Evolutionary conservation across 2,329 filamentous ascomycete genomes (phyloP).

Genomic region (Phyllosticta citribraziliensis): DNA sequence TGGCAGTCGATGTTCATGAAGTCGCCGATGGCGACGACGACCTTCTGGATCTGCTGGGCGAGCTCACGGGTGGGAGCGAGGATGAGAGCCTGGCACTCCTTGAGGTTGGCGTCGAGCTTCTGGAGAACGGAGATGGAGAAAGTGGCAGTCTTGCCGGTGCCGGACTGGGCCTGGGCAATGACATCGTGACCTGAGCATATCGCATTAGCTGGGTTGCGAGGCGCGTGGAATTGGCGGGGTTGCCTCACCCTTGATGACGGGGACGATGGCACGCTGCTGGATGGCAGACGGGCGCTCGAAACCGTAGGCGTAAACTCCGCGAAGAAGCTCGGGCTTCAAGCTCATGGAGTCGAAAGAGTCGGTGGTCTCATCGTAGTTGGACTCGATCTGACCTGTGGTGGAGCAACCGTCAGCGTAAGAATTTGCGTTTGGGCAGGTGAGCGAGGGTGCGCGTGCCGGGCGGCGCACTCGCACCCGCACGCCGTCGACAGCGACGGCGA

Average conservation of each 20-base stretch:
- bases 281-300: constrained; percentile 99
- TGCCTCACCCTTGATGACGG: constrained; percentile 91
- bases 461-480: background rate
- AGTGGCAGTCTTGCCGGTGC: constrained; percentile 98
- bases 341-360: constrained; percentile 99
- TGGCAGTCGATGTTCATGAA: constrained; percentile 99
- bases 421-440: background rate
- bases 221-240: background rate
- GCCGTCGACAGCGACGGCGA: background rate
- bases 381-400: constrained; percentile 88
- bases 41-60: constrained; percentile 99
- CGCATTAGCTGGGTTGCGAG: background rate
- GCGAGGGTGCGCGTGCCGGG: background rate
- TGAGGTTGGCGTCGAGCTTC: constrained; percentile 92
- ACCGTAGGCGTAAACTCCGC: constrained; percentile 98
- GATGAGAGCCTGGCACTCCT: constrained; percentile 96
- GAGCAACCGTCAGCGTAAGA: constrained; percentile 16
- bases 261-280: constrained; percentile 99
- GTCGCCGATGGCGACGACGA: constrained; percentile 95
- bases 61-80: constrained; percentile 97
- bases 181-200: constrained; percentile 72
- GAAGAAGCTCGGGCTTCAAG: constrained; percentile 93
- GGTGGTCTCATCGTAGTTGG: constrained; percentile 99
- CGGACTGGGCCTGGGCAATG: constrained; percentile 98
- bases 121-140: constrained; percentile 99